Evolutionary conservation across 306 rosid species (phyloP), one percentile per base, ranked within the genome.

Genomic region (Luffa acutangula): DNA sequence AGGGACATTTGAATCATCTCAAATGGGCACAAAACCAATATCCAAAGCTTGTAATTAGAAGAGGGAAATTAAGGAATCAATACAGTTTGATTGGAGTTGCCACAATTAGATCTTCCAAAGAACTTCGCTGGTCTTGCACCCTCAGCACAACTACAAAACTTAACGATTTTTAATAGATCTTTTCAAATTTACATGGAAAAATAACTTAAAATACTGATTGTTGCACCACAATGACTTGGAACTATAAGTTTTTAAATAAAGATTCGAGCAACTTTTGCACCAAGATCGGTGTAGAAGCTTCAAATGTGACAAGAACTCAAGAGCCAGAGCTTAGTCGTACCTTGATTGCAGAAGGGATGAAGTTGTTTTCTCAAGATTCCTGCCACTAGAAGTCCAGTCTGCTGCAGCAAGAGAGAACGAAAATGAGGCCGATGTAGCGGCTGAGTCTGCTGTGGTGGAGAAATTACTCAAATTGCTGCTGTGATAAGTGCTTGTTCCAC

Each of bases 401-500:
- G 78, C 76, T 51, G 43, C 52, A 57, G 65, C 76, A 42, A 74
- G 86, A 46, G 82, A 78, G 0, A 92, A 83, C 0, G 93, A 82
- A 77, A 83, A 76, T 0, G 92, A 83, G 3, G 90, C 85, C 3
- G 80, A 76, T 46, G 76, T 76, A 0, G 75, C 82, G 4, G 88
- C 80, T 53, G 91, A 79, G 10, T 81, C 82, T n/a, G 81, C 84
- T 1, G 70, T 4, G 46, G 84, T 80, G 56, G 90, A 86, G 39
- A 87, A 69, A 25, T 86, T 82, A 78, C 88, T 87, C 39, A 33
- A 4, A 70, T 79, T 82, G 82, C 87, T 84, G 72, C 92, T 87
- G 3, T 64, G 17, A 71, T 54, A 37, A 34, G 81, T 83, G 79
- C 85, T 78, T 17, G 80, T 84, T 79, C 84, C 87, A 48, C 79